Base-by-base conservation (phyloP, 2,329 filamentous ascomycete species). In the Ophiosphaerella narmari region DNA sequence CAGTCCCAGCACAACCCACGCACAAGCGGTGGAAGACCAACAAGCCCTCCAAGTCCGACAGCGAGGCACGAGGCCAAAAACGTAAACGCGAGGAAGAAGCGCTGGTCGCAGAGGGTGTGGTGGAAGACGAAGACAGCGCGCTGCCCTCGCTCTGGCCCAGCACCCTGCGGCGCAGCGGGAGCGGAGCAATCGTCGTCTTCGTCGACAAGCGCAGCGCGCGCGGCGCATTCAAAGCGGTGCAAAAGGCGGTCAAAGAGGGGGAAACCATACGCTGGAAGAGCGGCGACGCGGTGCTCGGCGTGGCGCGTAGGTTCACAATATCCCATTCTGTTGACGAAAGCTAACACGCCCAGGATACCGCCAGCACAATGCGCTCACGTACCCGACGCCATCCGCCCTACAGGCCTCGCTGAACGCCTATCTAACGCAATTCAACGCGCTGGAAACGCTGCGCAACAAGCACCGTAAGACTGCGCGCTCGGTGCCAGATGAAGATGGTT, bases 401-500 rank as follows among this genome's bases (percentile, higher is more conserved):
- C 86, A 95, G 66, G 76, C 80, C 34, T 82, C 85, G 4, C 87
- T 96, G 21, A 91, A 97, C 67, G 85, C 86, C 32, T 97, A 91
- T 78, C 96, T 97, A 81, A 82, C 83, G 18, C 80, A 86, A n/a
- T 97, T 91, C 77, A 72, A 74, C 23, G 73, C 88, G 80, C 76
- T 83, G 68, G 76, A 90, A 79, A 76, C 89, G 82, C 79, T 85
- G 73, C 75, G 87, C 79, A 74, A 86, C 79, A 61, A 81, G 67
- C 58, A 86, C 77, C 75, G 81, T 78, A 68, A 88, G 76, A 68
- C 82, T 47, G 77, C 87, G 54, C 85, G 90, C 53, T 87, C 88
- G 60, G 86, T 91, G 65, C 91, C 93, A 0, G 94, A 99, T 72
- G 92, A 91, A 67, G 94, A 99, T 72, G 94, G 94, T 2, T 99